Evolutionary conservation across 2,329 filamentous ascomycete genomes (phyloP).

Genomic region (Epichloe brachyelytri): DNA sequence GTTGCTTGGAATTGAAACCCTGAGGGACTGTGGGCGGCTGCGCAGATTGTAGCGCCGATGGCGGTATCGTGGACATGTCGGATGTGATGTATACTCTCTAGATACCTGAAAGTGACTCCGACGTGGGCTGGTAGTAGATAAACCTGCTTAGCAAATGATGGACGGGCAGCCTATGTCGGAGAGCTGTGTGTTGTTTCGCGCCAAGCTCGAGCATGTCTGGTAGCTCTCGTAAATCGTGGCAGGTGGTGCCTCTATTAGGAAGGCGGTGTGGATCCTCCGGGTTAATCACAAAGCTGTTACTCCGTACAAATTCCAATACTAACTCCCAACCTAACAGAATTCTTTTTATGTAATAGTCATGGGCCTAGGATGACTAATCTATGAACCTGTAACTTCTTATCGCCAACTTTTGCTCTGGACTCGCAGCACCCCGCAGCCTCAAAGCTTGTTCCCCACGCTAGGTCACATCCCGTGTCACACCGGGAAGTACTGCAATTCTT

Average conservation of each 20-base stretch:
- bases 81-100: background rate
- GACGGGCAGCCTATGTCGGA: background rate
- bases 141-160: background rate
- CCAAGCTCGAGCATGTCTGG: background rate
- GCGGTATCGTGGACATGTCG: slow-evolving; percentile 74
- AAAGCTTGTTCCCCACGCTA: no score
- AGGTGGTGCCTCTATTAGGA: background rate
- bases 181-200: background rate
- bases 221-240: background rate
- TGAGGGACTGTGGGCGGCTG: slow-evolving; percentile 68
- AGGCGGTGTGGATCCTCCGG: background rate
- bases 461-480: no score
- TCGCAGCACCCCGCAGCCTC: no score
- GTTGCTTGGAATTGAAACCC: slow-evolving; percentile 80
- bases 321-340: no score
- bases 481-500: no score
- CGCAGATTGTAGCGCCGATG: slow-evolving; percentile 61
- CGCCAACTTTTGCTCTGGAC: no score
- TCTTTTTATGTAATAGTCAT: no score
- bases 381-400: no score
- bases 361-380: no score
- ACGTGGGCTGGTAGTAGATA: background rate
- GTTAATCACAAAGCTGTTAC: no score
- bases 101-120: background rate
- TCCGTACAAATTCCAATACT: no score